A percentile compares a stretch with the other conserved stretches of the same genome.
phyloP scores from a whole-genome alignment of 108 stramenopile genomes.

The Fragilariopsis cylindrus region DNA sequence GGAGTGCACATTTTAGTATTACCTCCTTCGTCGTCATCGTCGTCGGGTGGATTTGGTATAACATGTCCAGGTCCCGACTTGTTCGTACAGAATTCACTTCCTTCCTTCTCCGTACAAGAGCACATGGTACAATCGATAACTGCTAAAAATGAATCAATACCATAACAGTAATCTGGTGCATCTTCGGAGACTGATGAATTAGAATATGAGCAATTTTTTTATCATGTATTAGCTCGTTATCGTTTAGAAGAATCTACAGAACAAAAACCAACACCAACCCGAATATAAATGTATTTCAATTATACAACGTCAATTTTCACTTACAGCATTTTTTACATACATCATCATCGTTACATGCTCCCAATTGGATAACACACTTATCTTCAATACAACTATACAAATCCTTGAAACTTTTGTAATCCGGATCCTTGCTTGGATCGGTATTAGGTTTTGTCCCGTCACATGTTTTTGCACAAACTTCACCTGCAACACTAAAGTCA shows the following conservation, averaged over 20 bases:
- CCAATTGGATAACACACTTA: constrained; percentile 81
- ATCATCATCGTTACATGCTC: constrained; percentile 57
- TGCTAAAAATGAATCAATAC: constrained; percentile 47
- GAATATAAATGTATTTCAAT: neutral
- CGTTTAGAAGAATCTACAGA: neutral
- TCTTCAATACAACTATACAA: constrained; percentile 72
- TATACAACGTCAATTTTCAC: constrained; percentile 1
- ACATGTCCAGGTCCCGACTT: constrained; percentile 41
- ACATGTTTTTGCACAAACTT: constrained; percentile 61
- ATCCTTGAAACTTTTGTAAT: constrained; percentile 77
- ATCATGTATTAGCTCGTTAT: neutral
- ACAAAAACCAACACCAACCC: neutral
- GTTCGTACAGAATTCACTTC: constrained; percentile 46
- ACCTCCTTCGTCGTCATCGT: constrained; percentile 28
- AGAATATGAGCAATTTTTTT: neutral
- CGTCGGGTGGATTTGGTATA: constrained; percentile 17
- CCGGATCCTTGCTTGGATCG: constrained; percentile 60
- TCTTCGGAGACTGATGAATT: constrained; percentile 19
- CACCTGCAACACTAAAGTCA: constrained; percentile 54
- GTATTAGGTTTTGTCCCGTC: constrained; percentile 40
- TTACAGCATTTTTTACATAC: constrained; percentile 58
- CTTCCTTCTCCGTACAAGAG: constrained; percentile 59
- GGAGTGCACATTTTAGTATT: constrained; percentile 49
- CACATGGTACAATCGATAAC: constrained; percentile 83
- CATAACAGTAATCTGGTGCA: constrained; percentile 39